These are phyloP conservation scores for Lentinula lateritia DNA, from an alignment of 768 basidiomycete species.

Conservation along the genomic window DNA sequence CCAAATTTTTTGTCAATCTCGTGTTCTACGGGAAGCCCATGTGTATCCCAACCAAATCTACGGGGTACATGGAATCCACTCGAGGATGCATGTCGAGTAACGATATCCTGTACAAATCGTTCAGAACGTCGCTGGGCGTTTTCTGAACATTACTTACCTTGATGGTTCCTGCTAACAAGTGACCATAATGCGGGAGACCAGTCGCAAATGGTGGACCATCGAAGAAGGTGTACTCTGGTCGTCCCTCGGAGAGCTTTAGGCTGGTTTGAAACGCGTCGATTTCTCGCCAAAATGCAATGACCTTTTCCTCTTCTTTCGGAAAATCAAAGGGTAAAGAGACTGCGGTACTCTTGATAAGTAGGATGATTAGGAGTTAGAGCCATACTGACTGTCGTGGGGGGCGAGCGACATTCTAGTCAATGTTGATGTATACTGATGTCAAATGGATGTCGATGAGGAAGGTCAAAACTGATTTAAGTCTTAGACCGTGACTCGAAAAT, in stretches of 20 bases:
- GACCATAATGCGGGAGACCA: slow-evolving; percentile 94
- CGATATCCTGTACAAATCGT: slow-evolving; percentile 77
- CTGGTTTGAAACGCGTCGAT: slow-evolving; percentile 98
- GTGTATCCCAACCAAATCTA: slow-evolving; percentile 98
- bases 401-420: slow-evolving; percentile 52
- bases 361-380: not conserved
- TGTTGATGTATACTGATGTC: not conserved
- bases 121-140: not conserved
- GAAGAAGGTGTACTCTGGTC: slow-evolving; percentile 91
- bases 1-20: slow-evolving; percentile 96
- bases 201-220: slow-evolving; percentile 98
- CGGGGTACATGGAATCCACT: slow-evolving; percentile 90
- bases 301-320: slow-evolving; percentile 84
- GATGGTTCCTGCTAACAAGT: slow-evolving; percentile 88
- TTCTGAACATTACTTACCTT: slow-evolving; percentile 48
- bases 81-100: slow-evolving; percentile 92
- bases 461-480: not conserved
- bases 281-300: slow-evolving; percentile 87
- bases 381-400: slow-evolving; percentile 62
- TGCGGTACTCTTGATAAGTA: slow-evolving; percentile 23
- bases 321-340: slow-evolving; percentile 79
- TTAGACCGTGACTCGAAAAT: not conserved
- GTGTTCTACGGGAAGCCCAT: slow-evolving; percentile 97
- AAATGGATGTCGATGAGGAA: not conserved
- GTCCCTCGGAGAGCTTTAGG: slow-evolving; percentile 85